A percentile compares a stretch with the other conserved stretches of the same genome.
These are phyloP conservation scores for Akanthomyces muscarius DNA, from an alignment of 2,329 filamentous ascomycete genomes.

Conservation along the genomic window DNA sequence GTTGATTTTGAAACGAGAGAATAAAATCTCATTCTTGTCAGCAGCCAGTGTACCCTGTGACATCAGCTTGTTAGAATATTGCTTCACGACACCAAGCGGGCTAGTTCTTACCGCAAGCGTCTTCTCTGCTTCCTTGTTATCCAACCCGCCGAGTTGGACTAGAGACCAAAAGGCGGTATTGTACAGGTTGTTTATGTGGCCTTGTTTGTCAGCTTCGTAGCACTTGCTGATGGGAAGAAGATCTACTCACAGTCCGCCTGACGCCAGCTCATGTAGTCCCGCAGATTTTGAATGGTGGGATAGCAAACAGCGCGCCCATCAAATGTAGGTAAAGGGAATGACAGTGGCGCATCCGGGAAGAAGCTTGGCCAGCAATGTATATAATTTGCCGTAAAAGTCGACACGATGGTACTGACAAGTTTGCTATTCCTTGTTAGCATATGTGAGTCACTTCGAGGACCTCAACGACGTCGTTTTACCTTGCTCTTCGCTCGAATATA, in stretches of 20 bases:
- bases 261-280: conserved; percentile 95
- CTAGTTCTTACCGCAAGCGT: conserved; percentile 62
- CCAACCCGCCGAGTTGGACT: conserved; percentile 72
- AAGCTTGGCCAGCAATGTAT: conserved; percentile 72
- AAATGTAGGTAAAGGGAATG: conserved; percentile 78
- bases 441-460: background rate
- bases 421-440: conserved; percentile 56
- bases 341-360: conserved; percentile 68
- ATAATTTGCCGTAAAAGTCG: conserved; percentile 91
- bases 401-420: conserved; percentile 83
- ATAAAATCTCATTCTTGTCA: conserved; percentile 96
- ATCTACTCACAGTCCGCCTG: conserved; percentile 80
- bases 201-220: conserved; percentile 39
- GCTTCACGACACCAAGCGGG: background rate
- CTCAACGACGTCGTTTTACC: conserved; percentile 47
- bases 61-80: conserved; percentile 20
- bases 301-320: conserved; percentile 91
- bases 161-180: conserved; percentile 96
- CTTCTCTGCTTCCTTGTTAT: conserved; percentile 73
- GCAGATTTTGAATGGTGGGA: conserved; percentile 73
- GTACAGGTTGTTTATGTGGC: conserved; percentile 97
- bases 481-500: conserved; percentile 80
- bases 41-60: conserved; percentile 71
- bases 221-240: background rate
- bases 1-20: conserved; percentile 83